Conservation (phyloP, 169 alveolate species). For the Plasmodium chabaudi region DNA sequence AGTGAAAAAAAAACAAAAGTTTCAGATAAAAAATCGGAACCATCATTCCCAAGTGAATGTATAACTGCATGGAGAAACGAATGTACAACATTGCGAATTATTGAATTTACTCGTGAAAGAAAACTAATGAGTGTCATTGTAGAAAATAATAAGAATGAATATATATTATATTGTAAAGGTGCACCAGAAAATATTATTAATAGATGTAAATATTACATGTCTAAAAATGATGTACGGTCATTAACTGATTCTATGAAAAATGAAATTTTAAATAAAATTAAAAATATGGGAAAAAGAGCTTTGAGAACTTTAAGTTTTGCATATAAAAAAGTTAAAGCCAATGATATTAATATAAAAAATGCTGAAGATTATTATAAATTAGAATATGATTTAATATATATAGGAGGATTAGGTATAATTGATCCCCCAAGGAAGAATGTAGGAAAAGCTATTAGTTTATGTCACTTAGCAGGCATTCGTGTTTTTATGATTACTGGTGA, state of each 20-base stretch:
- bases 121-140: slow-evolving; percentile 95
- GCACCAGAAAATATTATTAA: slow-evolving; percentile 99
- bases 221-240: slow-evolving; percentile 90
- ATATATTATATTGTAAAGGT: slow-evolving; percentile 96
- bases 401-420: slow-evolving; percentile 96
- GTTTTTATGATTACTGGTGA: slow-evolving; percentile 99
- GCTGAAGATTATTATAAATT: slow-evolving; percentile 83
- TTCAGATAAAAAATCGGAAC: neutral
- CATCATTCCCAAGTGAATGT: slow-evolving; percentile 32
- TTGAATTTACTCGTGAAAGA: slow-evolving; percentile 97
- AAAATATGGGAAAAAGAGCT: slow-evolving; percentile 92
- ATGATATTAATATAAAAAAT: slow-evolving; percentile 78
- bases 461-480: slow-evolving; percentile 97
- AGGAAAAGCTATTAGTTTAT: slow-evolving; percentile 91
- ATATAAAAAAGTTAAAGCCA: slow-evolving; percentile 74
- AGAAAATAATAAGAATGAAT: slow-evolving; percentile 77
- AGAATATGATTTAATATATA: slow-evolving; percentile 92
- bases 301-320: slow-evolving; percentile 91
- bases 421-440: slow-evolving; percentile 99
- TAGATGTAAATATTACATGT: slow-evolving; percentile 79
- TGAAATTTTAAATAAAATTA: slow-evolving; percentile 86
- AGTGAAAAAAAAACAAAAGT: neutral
- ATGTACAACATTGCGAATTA: slow-evolving; percentile 40
- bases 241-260: slow-evolving; percentile 87
- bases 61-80: slow-evolving; percentile 45